A percentile compares a stretch with the other conserved stretches of the same genome.
Conservation (phyloP, 2,329 filamentous ascomycete species). For the Hypomyces perniciosus region DNA sequence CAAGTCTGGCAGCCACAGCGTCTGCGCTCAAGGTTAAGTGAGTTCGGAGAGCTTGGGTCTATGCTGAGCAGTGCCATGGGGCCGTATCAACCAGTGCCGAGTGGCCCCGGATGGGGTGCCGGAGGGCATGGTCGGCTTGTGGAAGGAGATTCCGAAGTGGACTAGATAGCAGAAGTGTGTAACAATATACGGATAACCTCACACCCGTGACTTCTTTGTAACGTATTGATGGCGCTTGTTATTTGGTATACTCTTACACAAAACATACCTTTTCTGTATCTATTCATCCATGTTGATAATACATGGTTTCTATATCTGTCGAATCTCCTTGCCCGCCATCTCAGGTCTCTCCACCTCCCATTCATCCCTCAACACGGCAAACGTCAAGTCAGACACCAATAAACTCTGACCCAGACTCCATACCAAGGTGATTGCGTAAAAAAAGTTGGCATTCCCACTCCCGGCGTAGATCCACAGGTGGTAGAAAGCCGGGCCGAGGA, state of each 20-base stretch:
- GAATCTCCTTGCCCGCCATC: constrained; percentile 79
- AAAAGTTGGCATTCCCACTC: constrained; percentile 97
- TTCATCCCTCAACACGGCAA: constrained; percentile 84
- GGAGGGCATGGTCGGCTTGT: constrained; percentile 23
- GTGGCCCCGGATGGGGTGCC: constrained; percentile 3
- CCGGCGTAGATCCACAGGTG: constrained; percentile 98
- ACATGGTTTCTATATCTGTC: constrained; percentile 59
- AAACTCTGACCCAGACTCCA: constrained; percentile 90
- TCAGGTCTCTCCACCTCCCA: constrained; percentile 90
- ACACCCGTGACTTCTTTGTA: constrained; percentile 15
- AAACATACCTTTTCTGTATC: neutral
- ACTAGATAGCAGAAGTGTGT: constrained; percentile 16
- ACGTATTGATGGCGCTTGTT: neutral
- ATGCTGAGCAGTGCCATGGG: constrained; percentile 35
- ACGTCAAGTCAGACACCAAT: constrained; percentile 79
- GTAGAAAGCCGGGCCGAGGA: constrained; percentile 91
- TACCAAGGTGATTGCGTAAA: constrained; percentile 98
- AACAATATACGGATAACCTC: constrained; percentile 17
- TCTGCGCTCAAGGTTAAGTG: constrained; percentile 29
- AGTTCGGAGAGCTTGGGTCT: constrained; percentile 42
- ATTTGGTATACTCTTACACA: neutral
- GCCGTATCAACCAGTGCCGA: constrained; percentile 16
- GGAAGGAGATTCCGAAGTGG: constrained; percentile 31
- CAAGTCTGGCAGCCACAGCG: constrained; percentile 37
- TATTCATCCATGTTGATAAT: constrained; percentile 1